A percentile compares a stretch with the other conserved stretches of the same genome.
Evolutionary conservation across 345 rosid species (phyloP).

Genomic region (Rhodomyrtus tomentosa): DNA sequence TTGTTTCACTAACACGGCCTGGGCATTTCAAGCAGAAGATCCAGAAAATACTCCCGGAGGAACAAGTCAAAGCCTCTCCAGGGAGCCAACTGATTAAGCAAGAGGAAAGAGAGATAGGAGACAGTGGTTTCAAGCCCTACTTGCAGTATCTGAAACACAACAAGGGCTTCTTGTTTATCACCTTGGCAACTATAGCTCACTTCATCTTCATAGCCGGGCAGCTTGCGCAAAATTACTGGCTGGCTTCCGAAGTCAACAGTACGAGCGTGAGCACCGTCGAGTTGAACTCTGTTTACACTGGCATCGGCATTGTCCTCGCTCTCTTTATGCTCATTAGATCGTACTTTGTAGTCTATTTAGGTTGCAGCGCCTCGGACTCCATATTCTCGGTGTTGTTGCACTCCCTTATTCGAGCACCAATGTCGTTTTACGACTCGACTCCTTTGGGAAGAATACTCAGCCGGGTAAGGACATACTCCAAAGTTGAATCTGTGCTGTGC

Average conservation of each 20-base stretch:
- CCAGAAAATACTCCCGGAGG: neutral
- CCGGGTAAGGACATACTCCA: constrained; percentile 14
- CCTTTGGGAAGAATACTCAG: constrained; percentile 45
- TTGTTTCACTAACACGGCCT: neutral
- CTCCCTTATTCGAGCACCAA: constrained; percentile 34
- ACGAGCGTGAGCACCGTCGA: constrained; percentile 4
- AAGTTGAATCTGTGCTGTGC: neutral
- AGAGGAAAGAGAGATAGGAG: constrained; percentile 43
- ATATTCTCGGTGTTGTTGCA: constrained; percentile 14
- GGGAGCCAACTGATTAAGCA: constrained; percentile 32
- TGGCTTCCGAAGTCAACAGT: constrained; percentile 22
- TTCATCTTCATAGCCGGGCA: constrained; percentile 12
- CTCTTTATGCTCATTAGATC: constrained; percentile 18
- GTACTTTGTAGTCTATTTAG: constrained; percentile 4
- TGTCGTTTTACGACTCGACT: constrained; percentile 37
- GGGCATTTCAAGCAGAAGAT: constrained; percentile 9
- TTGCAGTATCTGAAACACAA: constrained; percentile 24
- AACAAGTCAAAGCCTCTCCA: neutral
- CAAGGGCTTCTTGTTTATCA: constrained; percentile 19
- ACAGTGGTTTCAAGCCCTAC: constrained; percentile 40
- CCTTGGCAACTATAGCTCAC: constrained; percentile 4
- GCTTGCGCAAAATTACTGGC: constrained; percentile 18
- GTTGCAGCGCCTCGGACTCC: constrained; percentile 16
- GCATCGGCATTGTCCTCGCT: constrained; percentile 4
- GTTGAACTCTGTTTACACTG: constrained; percentile 11